Conservation (phyloP, 2,329 filamentous ascomycete genomes). For the Stachybotrys elegans region DNA sequence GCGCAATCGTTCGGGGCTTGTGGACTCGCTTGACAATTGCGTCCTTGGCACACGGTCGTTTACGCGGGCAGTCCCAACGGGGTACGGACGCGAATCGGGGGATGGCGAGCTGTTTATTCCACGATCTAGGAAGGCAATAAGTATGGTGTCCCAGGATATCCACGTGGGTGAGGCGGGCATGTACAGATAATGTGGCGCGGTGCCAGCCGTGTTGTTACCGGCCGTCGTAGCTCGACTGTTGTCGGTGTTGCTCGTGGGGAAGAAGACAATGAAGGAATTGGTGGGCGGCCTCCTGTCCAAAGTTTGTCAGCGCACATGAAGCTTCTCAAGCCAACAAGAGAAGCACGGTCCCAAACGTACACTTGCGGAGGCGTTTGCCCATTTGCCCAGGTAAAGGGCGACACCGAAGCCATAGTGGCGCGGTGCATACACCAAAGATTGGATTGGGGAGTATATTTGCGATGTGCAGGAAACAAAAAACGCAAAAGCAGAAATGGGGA, state of each 20-base stretch:
- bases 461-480: constrained; percentile 13
- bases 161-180: constrained; percentile 3
- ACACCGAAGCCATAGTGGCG: constrained; percentile 17
- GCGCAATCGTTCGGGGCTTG: too few species aligned
- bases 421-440: too few species aligned
- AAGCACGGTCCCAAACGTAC: too few species aligned
- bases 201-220: constrained; percentile 1
- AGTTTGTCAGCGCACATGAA: too few species aligned
- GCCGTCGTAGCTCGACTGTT: constrained; percentile 5
- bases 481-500: constrained; percentile 12
- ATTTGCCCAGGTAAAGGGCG: constrained; percentile 17
- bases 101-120: constrained; percentile 13
- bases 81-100: too few species aligned
- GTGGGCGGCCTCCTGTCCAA: too few species aligned
- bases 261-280: constrained; percentile 22
- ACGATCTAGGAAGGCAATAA: constrained; percentile 16
- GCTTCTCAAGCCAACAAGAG: too few species aligned
- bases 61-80: too few species aligned
- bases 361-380: constrained; percentile 6
- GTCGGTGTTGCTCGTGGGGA: constrained; percentile 9
- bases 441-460: too few species aligned
- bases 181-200: constrained; percentile 12
- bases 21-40: too few species aligned
- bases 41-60: too few species aligned
- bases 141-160: background rate